Conservation (phyloP, 352 stramenopile species). For the Phytophthora vignae region DNA sequence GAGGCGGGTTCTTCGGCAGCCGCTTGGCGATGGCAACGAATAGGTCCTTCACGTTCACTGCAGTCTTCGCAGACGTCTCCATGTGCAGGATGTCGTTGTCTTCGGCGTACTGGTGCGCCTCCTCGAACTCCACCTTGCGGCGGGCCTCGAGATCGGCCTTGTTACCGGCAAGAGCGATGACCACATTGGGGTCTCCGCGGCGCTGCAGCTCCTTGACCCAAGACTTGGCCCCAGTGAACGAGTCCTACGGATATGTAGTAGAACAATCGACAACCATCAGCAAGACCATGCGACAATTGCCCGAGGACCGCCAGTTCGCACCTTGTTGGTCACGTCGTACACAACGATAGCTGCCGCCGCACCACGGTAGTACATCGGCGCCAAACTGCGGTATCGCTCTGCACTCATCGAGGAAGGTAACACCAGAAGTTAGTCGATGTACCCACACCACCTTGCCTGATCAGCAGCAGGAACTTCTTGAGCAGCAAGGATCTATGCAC, state of each 20-base stretch:
- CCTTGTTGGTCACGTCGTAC: constrained; percentile 98
- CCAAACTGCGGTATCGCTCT: constrained; percentile 97
- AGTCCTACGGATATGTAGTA: constrained; percentile 71
- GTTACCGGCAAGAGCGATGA: constrained; percentile 98
- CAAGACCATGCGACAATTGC: constrained; percentile 14
- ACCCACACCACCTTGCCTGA: background rate
- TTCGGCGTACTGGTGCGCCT: constrained; percentile 98
- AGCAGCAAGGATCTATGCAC: background rate
- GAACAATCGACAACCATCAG: constrained; percentile 15
- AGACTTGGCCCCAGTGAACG: constrained; percentile 97
- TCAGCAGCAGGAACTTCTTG: no score
- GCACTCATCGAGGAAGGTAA: constrained; percentile 6
- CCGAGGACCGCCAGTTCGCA: constrained; percentile 28
- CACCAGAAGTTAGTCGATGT: constrained; percentile 13
- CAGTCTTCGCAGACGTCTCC: constrained; percentile 99
- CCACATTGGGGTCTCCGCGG: constrained; percentile 97
- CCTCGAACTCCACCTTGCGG: constrained; percentile 97
- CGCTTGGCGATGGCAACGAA: constrained; percentile 97
- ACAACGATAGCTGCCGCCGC: constrained; percentile 97
- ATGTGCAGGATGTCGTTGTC: constrained; percentile 99
- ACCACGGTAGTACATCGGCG: constrained; percentile 98
- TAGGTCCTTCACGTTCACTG: constrained; percentile 99
- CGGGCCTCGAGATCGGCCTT: constrained; percentile 98
- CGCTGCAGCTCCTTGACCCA: constrained; percentile 99
- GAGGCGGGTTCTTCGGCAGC: constrained; percentile 84